These are phyloP conservation scores for Bidens hawaiensis DNA, from an alignment of 140 eudicot species.

Conservation along the genomic window DNA sequence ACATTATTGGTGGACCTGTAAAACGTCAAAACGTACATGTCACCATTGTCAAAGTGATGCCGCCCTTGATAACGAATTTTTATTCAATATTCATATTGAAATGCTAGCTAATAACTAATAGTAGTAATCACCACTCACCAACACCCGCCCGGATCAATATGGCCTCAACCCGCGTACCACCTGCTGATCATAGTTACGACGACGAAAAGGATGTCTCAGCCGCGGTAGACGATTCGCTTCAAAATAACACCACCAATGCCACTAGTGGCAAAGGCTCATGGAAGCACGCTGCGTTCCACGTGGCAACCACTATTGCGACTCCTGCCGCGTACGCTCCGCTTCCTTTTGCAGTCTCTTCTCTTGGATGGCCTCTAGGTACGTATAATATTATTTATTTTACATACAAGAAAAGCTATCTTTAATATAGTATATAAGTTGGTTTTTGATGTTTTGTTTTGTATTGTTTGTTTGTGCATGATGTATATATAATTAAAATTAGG, in stretches of 20 bases:
- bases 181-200: slow-evolving; percentile 1
- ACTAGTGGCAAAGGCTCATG: slow-evolving; percentile 36
- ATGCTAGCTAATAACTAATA: too few relatives aligned
- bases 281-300: slow-evolving; percentile 62
- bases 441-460: slow-evolving; percentile 4
- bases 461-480: slow-evolving; percentile 4
- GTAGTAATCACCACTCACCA: not conserved
- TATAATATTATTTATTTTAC: not conserved
- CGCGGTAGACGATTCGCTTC: not conserved
- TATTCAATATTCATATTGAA: not conserved
- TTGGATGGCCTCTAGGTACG: slow-evolving; percentile 61
- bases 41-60: slow-evolving; percentile 16
- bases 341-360: slow-evolving; percentile 55
- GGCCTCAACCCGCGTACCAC: slow-evolving; percentile 8
- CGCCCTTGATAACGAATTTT: slow-evolving; percentile 9
- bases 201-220: slow-evolving; percentile 4
- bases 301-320: slow-evolving; percentile 61
- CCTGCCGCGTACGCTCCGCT: slow-evolving; percentile 73
- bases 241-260: not conserved
- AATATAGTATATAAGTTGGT: not conserved
- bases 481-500: slow-evolving; percentile 33
- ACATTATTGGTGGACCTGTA: too few relatives aligned
- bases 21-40: slow-evolving; percentile 17
- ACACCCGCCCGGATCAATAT: not conserved
- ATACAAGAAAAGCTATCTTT: too few relatives aligned